Conservation (phyloP, 2,329 filamentous ascomycete genomes). For the Exophiala aquamarina region DNA sequence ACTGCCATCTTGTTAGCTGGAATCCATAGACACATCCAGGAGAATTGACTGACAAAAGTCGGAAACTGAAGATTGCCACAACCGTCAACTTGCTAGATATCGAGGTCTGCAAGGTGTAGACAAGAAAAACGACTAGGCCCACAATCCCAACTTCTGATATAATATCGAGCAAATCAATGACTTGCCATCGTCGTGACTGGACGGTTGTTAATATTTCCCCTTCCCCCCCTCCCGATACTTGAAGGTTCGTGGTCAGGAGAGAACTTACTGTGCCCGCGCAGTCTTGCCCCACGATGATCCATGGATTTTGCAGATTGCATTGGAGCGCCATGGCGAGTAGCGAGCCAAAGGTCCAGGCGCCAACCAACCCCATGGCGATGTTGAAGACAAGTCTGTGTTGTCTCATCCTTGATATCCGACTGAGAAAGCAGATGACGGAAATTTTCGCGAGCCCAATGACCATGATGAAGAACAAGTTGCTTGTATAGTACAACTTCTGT, state of each 20-base stretch:
- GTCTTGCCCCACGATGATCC: constrained; percentile 20
- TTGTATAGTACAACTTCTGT: constrained; percentile 28
- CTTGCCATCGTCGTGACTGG: constrained; percentile 35
- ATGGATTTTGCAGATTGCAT: constrained; percentile 27
- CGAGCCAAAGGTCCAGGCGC: constrained; percentile 8
- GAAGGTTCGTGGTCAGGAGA: background rate
- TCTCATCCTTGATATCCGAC: constrained; percentile 16
- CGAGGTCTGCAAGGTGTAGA: constrained; percentile 35
- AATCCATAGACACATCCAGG: background rate
- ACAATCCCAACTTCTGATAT: constrained; percentile 36
- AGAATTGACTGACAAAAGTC: constrained; percentile 35
- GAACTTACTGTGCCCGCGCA: constrained; percentile 25
- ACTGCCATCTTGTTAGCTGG: constrained; percentile 23
- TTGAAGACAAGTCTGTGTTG: constrained; percentile 18
- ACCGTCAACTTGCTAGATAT: constrained; percentile 32
- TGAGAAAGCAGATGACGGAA: constrained; percentile 27
- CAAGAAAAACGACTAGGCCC: constrained; percentile 30
- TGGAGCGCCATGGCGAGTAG: constrained; percentile 28
- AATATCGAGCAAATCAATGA: constrained; percentile 36
- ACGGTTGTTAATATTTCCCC: background rate
- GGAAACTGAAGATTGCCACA: constrained; percentile 36
- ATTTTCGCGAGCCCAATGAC: constrained; percentile 27
- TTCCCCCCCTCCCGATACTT: no score
- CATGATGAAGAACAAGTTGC: constrained; percentile 29
- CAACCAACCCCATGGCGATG: constrained; percentile 14